Evolutionary conservation across 805 yeast species (phyloP).

Genomic region (Maudiozyma bulderi): DNA sequence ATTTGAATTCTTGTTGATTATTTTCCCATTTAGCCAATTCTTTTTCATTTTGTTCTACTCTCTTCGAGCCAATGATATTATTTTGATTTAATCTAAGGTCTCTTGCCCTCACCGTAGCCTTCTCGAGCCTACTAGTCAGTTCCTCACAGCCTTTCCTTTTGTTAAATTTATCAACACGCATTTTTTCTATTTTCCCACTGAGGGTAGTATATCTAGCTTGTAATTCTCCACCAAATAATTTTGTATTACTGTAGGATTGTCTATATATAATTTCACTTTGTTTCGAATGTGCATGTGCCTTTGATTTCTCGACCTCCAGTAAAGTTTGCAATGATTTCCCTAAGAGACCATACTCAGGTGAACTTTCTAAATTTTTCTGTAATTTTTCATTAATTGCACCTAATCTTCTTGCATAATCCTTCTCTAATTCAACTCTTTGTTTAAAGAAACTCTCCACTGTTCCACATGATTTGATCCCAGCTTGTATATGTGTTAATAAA

Average conservation of each 20-base stretch:
- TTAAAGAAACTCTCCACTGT: conserved; percentile 22
- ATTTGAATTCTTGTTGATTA: conserved; percentile 16
- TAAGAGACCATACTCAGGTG: conserved; percentile 26
- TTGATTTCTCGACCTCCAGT: conserved; percentile 16
- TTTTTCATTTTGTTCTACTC: conserved; percentile 19
- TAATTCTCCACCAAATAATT: conserved; percentile 17
- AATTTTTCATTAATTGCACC: conserved; percentile 26
- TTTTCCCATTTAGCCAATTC: conserved; percentile 26
- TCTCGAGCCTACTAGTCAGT: conserved; percentile 18
- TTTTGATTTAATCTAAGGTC: conserved; percentile 24
- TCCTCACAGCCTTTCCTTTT: conserved; percentile 24
- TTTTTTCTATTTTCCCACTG: conserved; percentile 23
- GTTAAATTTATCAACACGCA: conserved; percentile 23
- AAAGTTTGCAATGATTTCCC: conserved; percentile 11
- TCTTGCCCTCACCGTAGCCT: conserved; percentile 18
- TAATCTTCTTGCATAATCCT: conserved; percentile 26
- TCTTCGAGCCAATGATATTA: conserved; percentile 24
- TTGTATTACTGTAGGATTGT: conserved; percentile 18
- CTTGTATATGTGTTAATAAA: conserved; percentile 20
- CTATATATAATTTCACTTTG: conserved; percentile 23
- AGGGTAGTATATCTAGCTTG: conserved; percentile 23
- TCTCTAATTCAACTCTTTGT: conserved; percentile 25
- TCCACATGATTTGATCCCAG: conserved; percentile 22
- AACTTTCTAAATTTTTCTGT: conserved; percentile 11
- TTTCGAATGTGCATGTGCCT: conserved; percentile 25